Base-by-base conservation (phyloP, 2,329 filamentous ascomycete genomes). In the Fusarium multiceps region DNA sequence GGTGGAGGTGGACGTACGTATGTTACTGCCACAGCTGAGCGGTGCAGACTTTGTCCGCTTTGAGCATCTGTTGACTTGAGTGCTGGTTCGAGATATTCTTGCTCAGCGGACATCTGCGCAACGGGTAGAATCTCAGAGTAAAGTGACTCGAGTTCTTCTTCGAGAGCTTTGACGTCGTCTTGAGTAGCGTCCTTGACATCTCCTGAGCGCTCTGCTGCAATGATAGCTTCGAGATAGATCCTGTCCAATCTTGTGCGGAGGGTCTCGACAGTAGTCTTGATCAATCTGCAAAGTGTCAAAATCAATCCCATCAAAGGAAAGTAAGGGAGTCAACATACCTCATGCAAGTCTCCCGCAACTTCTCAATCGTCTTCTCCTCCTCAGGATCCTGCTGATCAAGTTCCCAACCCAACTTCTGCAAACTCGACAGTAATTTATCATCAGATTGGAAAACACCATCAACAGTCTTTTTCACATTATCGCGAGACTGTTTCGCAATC, bases 81-180 rank as follows among this genome's bases (percentile, higher is more conserved):
- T 2, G 90, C 87, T 0, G 90, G 90, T 63, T 88, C 85, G 7
- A 91, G 82, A 69, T 90, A 86, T 74, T 92, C 88, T 71, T 91
- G 87, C 69, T 92, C 89, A 2, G 90, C 84, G 0, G 90, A 88
- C 88, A 93, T 93, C 66, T 91, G 88, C 9, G 90, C 87, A 3
- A 93, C 88, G 0, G 90, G 88, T 1, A 90, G 80, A 42, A 93
- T 89, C 74, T 93, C 91, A 0, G 89, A 82, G 71, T 91, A 90
- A 5, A 93, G 81, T 7, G 89, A 91, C 69, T 92, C 89, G 1
- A 93, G 82, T 73, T 93, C 91, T 32, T 87, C 85, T 72, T 90
- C 86, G 4, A 91, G 76, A 6, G 84, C 82, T 16, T 79, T 80
- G 12, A 85, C 82, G 50, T 88, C 85, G 7, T 80, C 81, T 1